Conservation (phyloP, 768 basidiomycete species). For the Podaxis rugospora region DNA sequence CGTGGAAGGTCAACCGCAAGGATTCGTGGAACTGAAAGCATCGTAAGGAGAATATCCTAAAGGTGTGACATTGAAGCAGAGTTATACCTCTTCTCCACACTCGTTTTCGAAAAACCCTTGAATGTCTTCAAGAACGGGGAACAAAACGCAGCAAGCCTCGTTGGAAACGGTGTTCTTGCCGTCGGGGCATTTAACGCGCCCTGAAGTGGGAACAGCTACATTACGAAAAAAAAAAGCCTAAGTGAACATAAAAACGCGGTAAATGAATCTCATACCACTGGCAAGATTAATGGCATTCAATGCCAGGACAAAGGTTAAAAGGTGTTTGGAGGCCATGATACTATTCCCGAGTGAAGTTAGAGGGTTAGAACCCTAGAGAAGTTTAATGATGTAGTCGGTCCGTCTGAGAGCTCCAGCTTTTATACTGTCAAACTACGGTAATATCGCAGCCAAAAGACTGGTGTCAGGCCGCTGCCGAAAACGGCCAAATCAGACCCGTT, state of each 20-base stretch:
- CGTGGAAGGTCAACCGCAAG: slow-evolving; percentile 34
- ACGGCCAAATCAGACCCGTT: not conserved
- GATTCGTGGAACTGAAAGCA: slow-evolving; percentile 3
- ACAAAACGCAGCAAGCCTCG: slow-evolving; percentile 34
- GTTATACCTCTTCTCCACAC: slow-evolving; percentile 22
- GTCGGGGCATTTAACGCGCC: slow-evolving; percentile 18
- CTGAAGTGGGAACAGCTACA: slow-evolving; percentile 2
- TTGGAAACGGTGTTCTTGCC: slow-evolving; percentile 23
- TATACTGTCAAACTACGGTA: not conserved
- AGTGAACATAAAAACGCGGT: not conserved
- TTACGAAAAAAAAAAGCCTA: not conserved
- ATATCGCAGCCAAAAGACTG: not conserved
- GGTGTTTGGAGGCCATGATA: slow-evolving; percentile 8
- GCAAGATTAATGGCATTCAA: not conserved
- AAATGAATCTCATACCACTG: not conserved
- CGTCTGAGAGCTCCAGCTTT: not conserved
- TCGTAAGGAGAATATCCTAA: not conserved
- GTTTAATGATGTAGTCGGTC: not conserved
- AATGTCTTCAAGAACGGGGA: slow-evolving; percentile 34
- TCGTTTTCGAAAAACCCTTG: slow-evolving; percentile 32
- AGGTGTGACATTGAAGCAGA: not conserved
- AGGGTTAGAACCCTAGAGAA: not conserved
- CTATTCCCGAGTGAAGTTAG: not conserved
- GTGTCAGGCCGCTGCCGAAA: not conserved
- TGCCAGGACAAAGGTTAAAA: slow-evolving; percentile 1